Base-by-base conservation (phyloP, 1,284 basidiomycete species). In the Spongiforma sp. region DNA sequence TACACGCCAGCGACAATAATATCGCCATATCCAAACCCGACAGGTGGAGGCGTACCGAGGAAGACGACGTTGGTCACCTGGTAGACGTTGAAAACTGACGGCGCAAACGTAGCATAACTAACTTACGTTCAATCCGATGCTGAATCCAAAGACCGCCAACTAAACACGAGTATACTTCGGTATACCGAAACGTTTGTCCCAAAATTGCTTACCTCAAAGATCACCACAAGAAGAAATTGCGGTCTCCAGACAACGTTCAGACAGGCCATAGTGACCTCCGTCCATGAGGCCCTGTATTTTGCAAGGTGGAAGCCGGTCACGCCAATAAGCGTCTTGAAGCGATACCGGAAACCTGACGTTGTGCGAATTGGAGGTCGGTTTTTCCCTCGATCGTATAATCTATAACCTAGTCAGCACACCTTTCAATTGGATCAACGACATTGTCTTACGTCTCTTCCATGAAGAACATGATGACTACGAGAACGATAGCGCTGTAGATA, bases 51-150 rank as follows among this genome's bases (percentile, higher is more conserved):
- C 0, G 78, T 79, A 3, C 84, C 87, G 21, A 91, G 77, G 77
- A 92, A 91, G 10, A 91, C 88, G 0, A 85, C 87, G 59, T 89
- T 89, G 7, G 91, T 93, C 4, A 84, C 84, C 89, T 90, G 65
- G 9, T 28, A 17, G 17, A 63, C 39, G 57, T 70, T 50, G 57
- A 36, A 39, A 50, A 28, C 8, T 19, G 10, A 39, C 24, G 6
- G 8, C 12, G 30, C 32, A n/a, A 37, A 36, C 14, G 6, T n/a
- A n/a, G n/a, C 12, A 24, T 5, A 2, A 34, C n/a, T 43, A n/a
- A 67, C 84, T 65, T 64, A 91, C 90, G 67, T 93, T 92, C 61
- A 93, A 86, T 41, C 91, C 91, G 62, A 93, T 89, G 41, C 81
- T 72, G 72, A 91, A 92, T 5, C 89, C 90, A 71, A 92, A 91